Base-by-base conservation (phyloP, 148 eudicot species). In the Chenopodium formosanum region DNA sequence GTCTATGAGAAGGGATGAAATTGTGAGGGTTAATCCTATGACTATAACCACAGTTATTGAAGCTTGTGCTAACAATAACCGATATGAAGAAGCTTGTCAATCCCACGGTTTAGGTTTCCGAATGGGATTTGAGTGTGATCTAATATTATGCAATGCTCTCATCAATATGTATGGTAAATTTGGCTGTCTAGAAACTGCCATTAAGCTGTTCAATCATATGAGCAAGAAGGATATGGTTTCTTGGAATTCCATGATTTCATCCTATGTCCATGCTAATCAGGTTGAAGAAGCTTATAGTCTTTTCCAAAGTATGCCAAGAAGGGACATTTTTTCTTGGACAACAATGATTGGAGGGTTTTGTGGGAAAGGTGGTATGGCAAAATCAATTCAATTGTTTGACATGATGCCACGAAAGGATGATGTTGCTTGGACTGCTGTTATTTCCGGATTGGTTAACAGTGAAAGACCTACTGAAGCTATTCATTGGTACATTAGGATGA, bases 371-470 rank as follows among this genome's bases (percentile, higher is more conserved):
- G 77, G 81, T 74, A 82, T 85, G 19, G 86, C 46, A 56, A 88
- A 89, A 67, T 83, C 85, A 60, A 40, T 87, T 23, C 80, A 83
- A 63, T 80, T 88, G 83, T 91, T 91, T 64, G 81, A 82, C 10
- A 31, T 72, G 65, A 91, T 90, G 91, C 89, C 91, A 0, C 78
- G 73, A 69, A 86, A 85, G 56, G 94, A 91, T 83, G 94, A 83
- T 78, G 67, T 88, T 79, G 86, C 90, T 77, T 91, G 92, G 92
- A 91, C 94, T n/a, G 89, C 92, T 87, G 82, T 92, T 17, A 89
- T 92, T 78, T 89, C 92, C 12, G 92, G 90, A 6, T 84, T 90
- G 80, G 88, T 80, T 31, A 87, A 81, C 74, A 89, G 80, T 76
- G 87, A 83, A 12, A 79, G 84, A 68, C 84, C 84, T 34, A 81